Evolutionary conservation across 2,329 filamentous ascomycete species (phyloP), one percentile per base, ranked within the genome.

Genomic region (Colletotrichum cordylinicola): DNA sequence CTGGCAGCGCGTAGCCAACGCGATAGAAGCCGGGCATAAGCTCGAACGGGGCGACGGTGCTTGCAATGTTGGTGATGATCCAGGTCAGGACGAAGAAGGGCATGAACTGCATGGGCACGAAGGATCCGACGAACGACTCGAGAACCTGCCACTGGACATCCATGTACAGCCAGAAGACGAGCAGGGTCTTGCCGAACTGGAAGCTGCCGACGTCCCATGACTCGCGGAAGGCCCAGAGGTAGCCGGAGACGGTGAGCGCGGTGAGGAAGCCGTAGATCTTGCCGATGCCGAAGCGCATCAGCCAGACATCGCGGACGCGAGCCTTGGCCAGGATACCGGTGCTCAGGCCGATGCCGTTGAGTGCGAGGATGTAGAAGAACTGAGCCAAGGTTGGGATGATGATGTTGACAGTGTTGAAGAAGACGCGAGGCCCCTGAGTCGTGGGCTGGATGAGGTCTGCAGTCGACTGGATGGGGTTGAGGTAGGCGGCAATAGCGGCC

Each of bases 201-300:
- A 64, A 15, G 6, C 80, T 83, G 21, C 80, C 80, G 6, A 88
- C 85, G 2, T 75, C 66, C 87, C 87, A 88, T 33, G 78, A 80
- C 60, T 85, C 85, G 2, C 83, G 80, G 78, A 86, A 88, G 0
- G 85, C 87, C 87, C 87, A 89, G 70, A 87, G 84, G 48, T 83
- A 83, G 2, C 85, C 87, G 0, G 85, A 79, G 29, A 84, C 82
- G 52, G 82, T 82, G 4, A 89, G 78, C 0, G 85, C 82, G 15
- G 82, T 84, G 16, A 86, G 58, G 55, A 84, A 77, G 2, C 81
- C 81, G 77, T 85, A 86, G 8, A 80, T 10, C 6, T 81, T 70
- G 56, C 82, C 82, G 24, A 83, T 78, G 35, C 76, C 39, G 67
- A 80, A 78, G 56, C 81, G 80, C 61, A 80, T 67, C 4, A 80